Evolutionary conservation across 106 monocot species (phyloP), one percentile per base, ranked within the genome.

Genomic region (Dioscorea alata): DNA sequence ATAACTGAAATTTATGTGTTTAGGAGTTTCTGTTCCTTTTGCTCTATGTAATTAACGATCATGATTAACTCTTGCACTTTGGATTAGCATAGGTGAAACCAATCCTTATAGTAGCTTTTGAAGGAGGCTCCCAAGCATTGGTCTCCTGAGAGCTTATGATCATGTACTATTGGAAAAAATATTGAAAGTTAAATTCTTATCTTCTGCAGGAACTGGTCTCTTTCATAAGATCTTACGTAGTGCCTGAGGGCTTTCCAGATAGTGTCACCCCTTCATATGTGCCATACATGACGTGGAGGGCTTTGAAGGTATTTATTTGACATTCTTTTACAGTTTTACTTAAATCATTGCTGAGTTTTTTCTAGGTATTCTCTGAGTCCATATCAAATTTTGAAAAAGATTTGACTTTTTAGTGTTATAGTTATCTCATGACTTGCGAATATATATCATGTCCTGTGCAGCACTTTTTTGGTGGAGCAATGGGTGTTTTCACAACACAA

Each of bases 401-500:
- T 42, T 8, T 42, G 42, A 10, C 42, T 42, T 42, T 42, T 42
- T 42, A 10, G 42, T 54, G 54, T 8, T 59, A 59, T 23, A 23
- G 48, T 21, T 70, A 31, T 34, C 19, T 8, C 59, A 14, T 25
- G 4, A 61, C n/a, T 13, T 23, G 23, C 12, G 67, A 18, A 57
- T 58, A 4, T 4, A 60, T 33, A 52, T 22, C 31, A 49, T 61
- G 34, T 22, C 60, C 32, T 59, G 9, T 77, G 64, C 75, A 99
- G 99, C 90, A 99, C 74, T 93, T 99, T 78, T 99, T 99, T 90
- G 97, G 99, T 25, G 99, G 99, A 69, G 99, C 99, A 22, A 93
- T 99, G 99, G 93, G 93, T 65, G 89, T 99, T 64, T 90, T 99
- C 57, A 99, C 99, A 33, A 99, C 99, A 75, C 80, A 75, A 62